Evolutionary conservation across 1,284 basidiomycete genomes (phyloP).

Genomic region (Mycena sp.): DNA sequence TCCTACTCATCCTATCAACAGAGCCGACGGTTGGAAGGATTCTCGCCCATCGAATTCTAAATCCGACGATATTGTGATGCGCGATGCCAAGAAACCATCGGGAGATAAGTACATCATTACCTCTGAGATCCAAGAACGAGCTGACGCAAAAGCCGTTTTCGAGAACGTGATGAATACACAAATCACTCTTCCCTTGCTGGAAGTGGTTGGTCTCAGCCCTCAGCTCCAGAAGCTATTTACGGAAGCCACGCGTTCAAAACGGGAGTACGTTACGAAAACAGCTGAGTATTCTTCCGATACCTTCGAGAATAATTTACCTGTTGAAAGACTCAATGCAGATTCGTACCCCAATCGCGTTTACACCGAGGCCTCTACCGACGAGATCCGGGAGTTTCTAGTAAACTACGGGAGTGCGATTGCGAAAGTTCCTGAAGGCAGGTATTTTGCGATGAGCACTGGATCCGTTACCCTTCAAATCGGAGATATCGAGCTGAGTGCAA

Average conservation of each 20-base stretch:
- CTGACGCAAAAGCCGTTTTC: conserved; percentile 8
- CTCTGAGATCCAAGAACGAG: conserved; percentile 16
- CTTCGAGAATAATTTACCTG: too few species aligned
- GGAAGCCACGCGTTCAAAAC: neutral
- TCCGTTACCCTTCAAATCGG: neutral
- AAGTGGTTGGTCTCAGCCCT: conserved; percentile 8
- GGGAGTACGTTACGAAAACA: neutral
- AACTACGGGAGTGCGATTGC: conserved; percentile 8
- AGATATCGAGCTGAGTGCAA: neutral
- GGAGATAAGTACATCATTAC: conserved; percentile 22
- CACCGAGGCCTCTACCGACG: neutral
- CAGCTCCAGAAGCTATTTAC: neutral
- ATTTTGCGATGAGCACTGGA: conserved; percentile 13
- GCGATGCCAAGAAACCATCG: conserved; percentile 1
- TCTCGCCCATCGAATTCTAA: conserved; percentile 13
- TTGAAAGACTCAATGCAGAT: neutral
- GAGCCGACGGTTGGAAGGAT: conserved; percentile 27
- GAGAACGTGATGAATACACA: neutral
- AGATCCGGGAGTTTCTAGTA: neutral
- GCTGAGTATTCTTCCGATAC: too few species aligned
- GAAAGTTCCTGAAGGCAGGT: neutral
- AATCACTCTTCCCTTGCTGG: neutral
- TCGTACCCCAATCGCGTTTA: neutral
- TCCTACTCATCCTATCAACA: conserved; percentile 27
- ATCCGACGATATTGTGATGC: too few species aligned